Base-by-base conservation (phyloP, 2,329 filamentous ascomycete genomes). In the Arthroderma uncinatum region DNA sequence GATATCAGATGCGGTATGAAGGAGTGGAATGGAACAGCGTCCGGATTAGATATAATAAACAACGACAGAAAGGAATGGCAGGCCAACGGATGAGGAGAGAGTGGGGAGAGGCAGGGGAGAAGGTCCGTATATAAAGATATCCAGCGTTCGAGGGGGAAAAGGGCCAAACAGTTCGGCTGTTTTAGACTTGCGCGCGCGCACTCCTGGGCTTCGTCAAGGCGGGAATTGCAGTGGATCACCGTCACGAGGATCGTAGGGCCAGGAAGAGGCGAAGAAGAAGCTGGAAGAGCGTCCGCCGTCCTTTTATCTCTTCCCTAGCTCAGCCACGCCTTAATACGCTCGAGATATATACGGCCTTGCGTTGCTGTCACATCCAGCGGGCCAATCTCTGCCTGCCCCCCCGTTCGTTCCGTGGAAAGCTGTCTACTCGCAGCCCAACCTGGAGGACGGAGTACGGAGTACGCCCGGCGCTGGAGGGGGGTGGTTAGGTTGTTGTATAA, bases 301-400 rank as follows among this genome's bases (percentile, higher is more conserved):
- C 25, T 50, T 50, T 50, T 50, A 50, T 50, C 44, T 50, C 44
- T 33, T 50, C 44, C 42, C 23, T 33, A 14, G 44, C 44, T 30
- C 44, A 50, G 44, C 25, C 44, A 50, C 23, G 40, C 40, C 21
- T 47, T n/a, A 16, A 50, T 30, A 30, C 44, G 14, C 19, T 50
- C 9, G 39, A 42, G 39, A 42, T 42, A 36, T 42, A 42, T 9
- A 19, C 33, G 39, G 33, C 23, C 19, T 25, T 6, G 16, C 28
- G 28, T n/a, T 30, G 34, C 25, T 16, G 44, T 50, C 44, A 50
- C 28, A 50, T 33, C 25, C 44, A 28, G 39, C 39, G 39, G 16
- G n/a, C 44, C 44, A 50, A 50, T 50, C 44, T 50, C 44, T 30
- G 44, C 28, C 44, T 12, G 14, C 23, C 23, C 44, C 40, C 40